Percentiles rank a stretch among this genome's conserved stretches.
These are phyloP conservation scores for Trichophyton verrucosum DNA, from an alignment of 2,329 filamentous ascomycete genomes.

Conservation along the genomic window DNA sequence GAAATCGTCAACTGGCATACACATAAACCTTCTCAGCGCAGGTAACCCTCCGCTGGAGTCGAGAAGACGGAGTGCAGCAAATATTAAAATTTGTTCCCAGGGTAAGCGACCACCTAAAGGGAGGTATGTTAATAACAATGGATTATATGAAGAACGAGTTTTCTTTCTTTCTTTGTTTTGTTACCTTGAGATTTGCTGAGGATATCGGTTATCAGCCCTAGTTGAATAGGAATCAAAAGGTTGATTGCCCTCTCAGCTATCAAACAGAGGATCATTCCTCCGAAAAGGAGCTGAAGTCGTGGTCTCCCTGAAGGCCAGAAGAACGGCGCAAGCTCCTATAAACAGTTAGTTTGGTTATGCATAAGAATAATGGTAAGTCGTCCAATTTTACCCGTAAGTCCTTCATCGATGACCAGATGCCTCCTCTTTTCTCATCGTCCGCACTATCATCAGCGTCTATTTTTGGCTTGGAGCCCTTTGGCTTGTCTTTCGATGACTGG, in stretches of 20 bases:
- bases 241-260: constrained; percentile 61
- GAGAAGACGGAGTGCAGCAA: constrained; percentile 38
- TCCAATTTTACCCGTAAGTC: constrained; percentile 6
- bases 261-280: constrained; percentile 55
- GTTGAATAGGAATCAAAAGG: constrained; percentile 65
- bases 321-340: constrained; percentile 60
- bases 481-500: neutral
- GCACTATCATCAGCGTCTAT: neutral
- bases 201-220: constrained; percentile 65
- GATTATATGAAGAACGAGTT: neutral
- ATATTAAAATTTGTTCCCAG: constrained; percentile 43
- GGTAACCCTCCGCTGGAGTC: constrained; percentile 41
- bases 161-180: constrained; percentile 5
- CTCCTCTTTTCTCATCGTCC: constrained; percentile 2
- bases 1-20: constrained; percentile 45
- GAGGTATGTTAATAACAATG: neutral
- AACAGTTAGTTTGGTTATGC: constrained; percentile 7
- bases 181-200: constrained; percentile 42
- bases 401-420: constrained; percentile 4
- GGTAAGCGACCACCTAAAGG: constrained; percentile 30
- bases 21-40: constrained; percentile 40
- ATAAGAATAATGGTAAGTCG: neutral
- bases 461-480: neutral
- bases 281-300: constrained; percentile 54
- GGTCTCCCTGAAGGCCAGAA: constrained; percentile 61